Evolutionary conservation across 352 stramenopile genomes (phyloP), one percentile per base, ranked within the genome.

Genomic region (Globisporangium nagaii): DNA sequence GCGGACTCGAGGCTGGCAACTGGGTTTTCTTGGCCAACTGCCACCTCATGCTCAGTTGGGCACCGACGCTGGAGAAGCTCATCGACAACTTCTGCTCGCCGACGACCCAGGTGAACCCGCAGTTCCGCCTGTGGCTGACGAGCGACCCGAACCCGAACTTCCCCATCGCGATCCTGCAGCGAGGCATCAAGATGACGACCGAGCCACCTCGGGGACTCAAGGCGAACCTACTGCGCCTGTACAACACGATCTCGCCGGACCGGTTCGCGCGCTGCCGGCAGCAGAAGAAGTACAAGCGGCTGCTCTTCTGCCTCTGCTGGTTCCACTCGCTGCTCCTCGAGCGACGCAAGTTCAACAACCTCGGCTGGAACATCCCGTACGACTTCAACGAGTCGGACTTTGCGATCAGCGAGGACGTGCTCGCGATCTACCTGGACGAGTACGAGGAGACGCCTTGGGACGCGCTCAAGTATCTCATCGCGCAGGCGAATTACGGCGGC

Each of bases 321-420:
- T 98, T 98, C 73, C 95, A 98, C 69, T 90, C 95, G 24, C 67
- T 98, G 2, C 62, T 98, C 12, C 76, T 98, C 1, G 95, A 98
- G 67, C 81, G 95, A 3, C 82, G 95, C 49, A 98, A 98, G 58
- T 98, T 98, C 58, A 98, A 97, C 62, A 93, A 96, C 28, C 73
- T 98, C 1, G 95, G 95, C 8, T 98, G 96, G 90, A 98, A 98
- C 65, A 97, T 98, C 22, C 95, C 94, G 20, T 98, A 98, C 73
- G 95, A 98, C 49, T 98, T 98, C 52, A 98, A 98, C 63, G 93
- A 98, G 58, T 94, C 87, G 4, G 95, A 98, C 71, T 98, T 98
- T 72, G 79, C 86, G 15, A 98, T 98, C 60, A 98, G 89, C 53
- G 90, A 98, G 50, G 93, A 98, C 58, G 87, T 98, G 25, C 66